Base-by-base conservation (phyloP, 768 basidiomycete genomes). In the Tulasnella sp. region DNA sequence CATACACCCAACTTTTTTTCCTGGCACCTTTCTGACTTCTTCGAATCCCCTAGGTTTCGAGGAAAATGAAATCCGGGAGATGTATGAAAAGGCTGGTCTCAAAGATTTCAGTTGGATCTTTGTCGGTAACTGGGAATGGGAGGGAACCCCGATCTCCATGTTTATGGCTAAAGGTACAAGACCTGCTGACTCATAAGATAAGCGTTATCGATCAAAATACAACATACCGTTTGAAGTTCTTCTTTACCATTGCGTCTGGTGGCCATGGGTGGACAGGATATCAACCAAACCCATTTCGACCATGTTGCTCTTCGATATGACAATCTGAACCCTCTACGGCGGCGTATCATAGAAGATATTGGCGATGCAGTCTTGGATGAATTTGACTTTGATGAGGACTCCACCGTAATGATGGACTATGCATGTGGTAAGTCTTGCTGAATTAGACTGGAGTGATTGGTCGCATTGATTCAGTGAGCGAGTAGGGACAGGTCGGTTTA, bases 351-450 rank as follows among this genome's bases (percentile, higher is more conserved):
- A 0, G 51, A 57, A 28, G 54, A 55, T 13, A 52, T 64, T n/a
- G 62, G 59, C 0, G 46, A 43, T 9, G 64, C 61, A 2, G 67
- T 73, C 50, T 40, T 55, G 15, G 45, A 60, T 24, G 58, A 57
- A 2, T 75, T 72, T 54, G 56, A 67, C 0, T 79, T 85, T 58
- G 66, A 77, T 48, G 73, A 74, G 37, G 70, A 76, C 22, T 58
- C 57, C 5, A 83, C 82, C 5, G 68, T 63, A 4, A 67, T 79
- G 15, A 69, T 87, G 72, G 84, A 86, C 57, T 86, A 73, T 59
- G 83, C 83, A 3, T 86, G 83, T 61, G 82, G 83, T n/a, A 73
- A 16, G 45, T 31, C 32, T 73, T 54, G 83, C 81, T 79, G 52
- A 32, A 66, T 58, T 29, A 28, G 10, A 10, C 27, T 15, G 4